These are phyloP conservation scores for Eucalyptus camaldulensis DNA, from an alignment of 345 rosid genomes.

Conservation along the genomic window DNA sequence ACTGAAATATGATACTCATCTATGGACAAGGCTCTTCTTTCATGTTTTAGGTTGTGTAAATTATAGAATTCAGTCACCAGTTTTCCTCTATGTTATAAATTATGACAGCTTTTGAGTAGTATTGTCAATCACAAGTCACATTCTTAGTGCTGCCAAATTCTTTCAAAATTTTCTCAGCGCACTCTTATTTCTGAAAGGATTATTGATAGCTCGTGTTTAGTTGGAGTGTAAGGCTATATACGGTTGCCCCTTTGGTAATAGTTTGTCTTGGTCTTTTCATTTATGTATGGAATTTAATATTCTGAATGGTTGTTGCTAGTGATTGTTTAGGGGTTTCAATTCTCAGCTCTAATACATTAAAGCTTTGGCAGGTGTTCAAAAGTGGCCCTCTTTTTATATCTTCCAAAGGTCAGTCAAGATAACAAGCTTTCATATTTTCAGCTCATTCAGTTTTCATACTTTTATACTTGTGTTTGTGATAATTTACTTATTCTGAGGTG, in stretches of 20 bases:
- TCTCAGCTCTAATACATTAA: background rate
- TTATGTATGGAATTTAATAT: background rate
- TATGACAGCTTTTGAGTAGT: background rate
- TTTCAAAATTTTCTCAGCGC: background rate
- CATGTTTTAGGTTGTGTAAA: background rate
- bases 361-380: slow-evolving; percentile 70
- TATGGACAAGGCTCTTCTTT: background rate
- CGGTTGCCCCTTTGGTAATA: background rate
- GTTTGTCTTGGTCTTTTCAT: background rate
- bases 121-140: background rate
- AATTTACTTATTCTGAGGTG: background rate
- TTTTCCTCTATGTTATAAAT: background rate
- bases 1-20: background rate
- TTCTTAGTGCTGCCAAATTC: background rate
- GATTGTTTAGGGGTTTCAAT: background rate
- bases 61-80: background rate
- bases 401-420: slow-evolving; percentile 64
- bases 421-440: background rate
- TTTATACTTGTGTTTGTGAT: background rate
- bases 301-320: background rate
- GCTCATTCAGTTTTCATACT: background rate
- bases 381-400: slow-evolving; percentile 98
- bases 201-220: background rate
- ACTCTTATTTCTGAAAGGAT: background rate
- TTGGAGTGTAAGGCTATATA: background rate